A percentile compares a stretch with the other conserved stretches of the same genome.
These are phyloP conservation scores for Kwoniella shivajii DNA, from an alignment of 1,284 basidiomycete genomes.

Conservation along the genomic window DNA sequence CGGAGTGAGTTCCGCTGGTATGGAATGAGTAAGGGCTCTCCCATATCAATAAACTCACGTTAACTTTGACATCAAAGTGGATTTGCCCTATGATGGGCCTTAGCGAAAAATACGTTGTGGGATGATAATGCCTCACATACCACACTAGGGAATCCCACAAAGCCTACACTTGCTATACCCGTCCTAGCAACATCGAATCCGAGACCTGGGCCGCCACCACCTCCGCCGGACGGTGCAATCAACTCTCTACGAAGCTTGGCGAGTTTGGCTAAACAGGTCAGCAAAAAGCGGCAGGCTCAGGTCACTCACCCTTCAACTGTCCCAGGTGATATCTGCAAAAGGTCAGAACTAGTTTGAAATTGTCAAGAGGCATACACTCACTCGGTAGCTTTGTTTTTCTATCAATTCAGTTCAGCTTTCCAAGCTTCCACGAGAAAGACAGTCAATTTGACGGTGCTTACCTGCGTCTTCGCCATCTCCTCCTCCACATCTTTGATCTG, in stretches of 20 bases:
- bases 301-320: constrained; percentile 71
- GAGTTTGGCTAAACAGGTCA: constrained; percentile 71
- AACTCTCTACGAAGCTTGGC: constrained; percentile 96
- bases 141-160: constrained; percentile 65
- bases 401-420: not conserved
- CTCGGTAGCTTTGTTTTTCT: constrained; percentile 86
- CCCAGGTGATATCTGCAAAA: constrained; percentile 80
- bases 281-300: not conserved
- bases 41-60: constrained; percentile 57
- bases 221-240: constrained; percentile 72
- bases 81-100: constrained; percentile 62
- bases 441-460: no score
- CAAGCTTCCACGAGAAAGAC: no score
- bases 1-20: constrained; percentile 80
- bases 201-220: constrained; percentile 82
- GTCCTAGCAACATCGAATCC: constrained; percentile 98
- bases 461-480: constrained; percentile 55
- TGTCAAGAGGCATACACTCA: constrained; percentile 24
- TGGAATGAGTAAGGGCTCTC: not conserved
- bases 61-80: constrained; percentile 95
- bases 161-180: constrained; percentile 92
- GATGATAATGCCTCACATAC: constrained; percentile 11
- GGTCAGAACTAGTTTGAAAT: not conserved
- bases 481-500: constrained; percentile 56
- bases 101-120: not conserved